Percentiles rank a stretch among this genome's conserved stretches.
These are phyloP conservation scores for Sicyos baderoa DNA, from an alignment of 306 rosid genomes.

Conservation along the genomic window DNA sequence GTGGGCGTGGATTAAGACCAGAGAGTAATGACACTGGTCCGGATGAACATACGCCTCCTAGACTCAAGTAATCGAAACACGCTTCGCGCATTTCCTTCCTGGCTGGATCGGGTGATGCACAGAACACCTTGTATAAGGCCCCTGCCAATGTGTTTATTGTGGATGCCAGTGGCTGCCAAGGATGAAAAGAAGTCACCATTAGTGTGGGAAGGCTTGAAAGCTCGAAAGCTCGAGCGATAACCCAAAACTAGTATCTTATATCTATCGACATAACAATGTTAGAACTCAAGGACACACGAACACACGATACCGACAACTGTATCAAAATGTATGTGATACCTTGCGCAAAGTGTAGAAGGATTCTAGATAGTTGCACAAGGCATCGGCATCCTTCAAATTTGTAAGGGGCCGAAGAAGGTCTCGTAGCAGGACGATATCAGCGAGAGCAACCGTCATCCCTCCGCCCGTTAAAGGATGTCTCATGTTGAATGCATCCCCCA, in stretches of 20 bases:
- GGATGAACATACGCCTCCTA: slow-evolving; percentile 42
- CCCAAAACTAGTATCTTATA: not conserved
- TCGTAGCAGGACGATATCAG: slow-evolving; percentile 32
- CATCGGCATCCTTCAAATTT: slow-evolving; percentile 37
- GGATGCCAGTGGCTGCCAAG: slow-evolving; percentile 57
- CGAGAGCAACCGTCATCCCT: slow-evolving; percentile 41
- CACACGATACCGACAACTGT: not conserved
- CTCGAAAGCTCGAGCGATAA: not conserved
- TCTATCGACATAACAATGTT: not conserved
- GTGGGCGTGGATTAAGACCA: slow-evolving; percentile 47
- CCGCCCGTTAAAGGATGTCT: slow-evolving; percentile 29
- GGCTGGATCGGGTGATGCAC: slow-evolving; percentile 55
- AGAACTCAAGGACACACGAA: too few relatives aligned
- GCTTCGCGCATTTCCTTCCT: slow-evolving; percentile 51
- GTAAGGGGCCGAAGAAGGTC: slow-evolving; percentile 44
- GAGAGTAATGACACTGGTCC: slow-evolving; percentile 47
- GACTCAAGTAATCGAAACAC: slow-evolving; percentile 54
- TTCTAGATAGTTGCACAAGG: slow-evolving; percentile 48
- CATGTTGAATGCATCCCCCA: slow-evolving; percentile 33
- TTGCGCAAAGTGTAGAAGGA: slow-evolving; percentile 49
- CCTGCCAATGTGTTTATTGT: slow-evolving; percentile 54
- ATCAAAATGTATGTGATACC: slow-evolving; percentile 16
- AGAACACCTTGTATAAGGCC: slow-evolving; percentile 25
- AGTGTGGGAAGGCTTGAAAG: not conserved
- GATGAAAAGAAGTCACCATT: not conserved